phyloP scores from a whole-genome alignment of 139 green algal species.

The Spirogloea muscicola region DNA sequence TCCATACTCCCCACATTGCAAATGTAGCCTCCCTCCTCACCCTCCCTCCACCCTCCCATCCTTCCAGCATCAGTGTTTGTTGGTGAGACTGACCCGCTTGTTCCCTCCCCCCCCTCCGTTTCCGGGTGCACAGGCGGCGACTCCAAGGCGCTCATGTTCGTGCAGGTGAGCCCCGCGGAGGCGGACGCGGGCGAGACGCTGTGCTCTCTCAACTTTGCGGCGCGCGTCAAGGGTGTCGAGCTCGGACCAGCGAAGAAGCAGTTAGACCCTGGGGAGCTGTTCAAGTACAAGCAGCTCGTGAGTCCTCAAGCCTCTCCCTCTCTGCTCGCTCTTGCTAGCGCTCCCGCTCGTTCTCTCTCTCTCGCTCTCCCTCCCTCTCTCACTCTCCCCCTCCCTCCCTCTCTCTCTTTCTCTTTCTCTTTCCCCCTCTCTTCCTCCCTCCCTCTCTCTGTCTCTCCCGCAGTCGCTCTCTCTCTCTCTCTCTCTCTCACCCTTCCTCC shows the following conservation, averaged over 20 bases:
- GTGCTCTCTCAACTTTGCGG: constrained; percentile 85
- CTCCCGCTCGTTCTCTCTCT: background rate
- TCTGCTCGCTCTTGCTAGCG: background rate
- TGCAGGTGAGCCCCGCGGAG: constrained; percentile 36
- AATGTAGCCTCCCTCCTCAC: background rate
- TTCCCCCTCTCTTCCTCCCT: background rate
- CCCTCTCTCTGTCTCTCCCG: constrained; percentile 1
- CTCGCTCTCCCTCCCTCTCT: background rate
- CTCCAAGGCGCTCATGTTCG: constrained; percentile 54
- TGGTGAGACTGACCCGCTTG: background rate
- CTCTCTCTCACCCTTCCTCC: background rate
- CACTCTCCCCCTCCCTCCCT: background rate
- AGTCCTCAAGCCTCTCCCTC: background rate
- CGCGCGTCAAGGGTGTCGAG: constrained; percentile 77
- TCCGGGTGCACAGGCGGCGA: constrained; percentile 35
- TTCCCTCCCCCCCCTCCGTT: background rate
- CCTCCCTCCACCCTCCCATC: background rate
- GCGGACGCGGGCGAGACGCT: constrained; percentile 33
- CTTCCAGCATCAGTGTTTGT: background rate
- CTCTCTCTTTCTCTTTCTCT: background rate
- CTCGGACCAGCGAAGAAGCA: constrained; percentile 62
- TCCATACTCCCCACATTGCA: background rate
- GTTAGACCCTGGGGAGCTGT: constrained; percentile 17
- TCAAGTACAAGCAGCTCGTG: constrained; percentile 36
- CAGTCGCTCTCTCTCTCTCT: background rate